Base-by-base conservation (phyloP, 345 rosid genomes). In the Erysimum cheiranthoides region DNA sequence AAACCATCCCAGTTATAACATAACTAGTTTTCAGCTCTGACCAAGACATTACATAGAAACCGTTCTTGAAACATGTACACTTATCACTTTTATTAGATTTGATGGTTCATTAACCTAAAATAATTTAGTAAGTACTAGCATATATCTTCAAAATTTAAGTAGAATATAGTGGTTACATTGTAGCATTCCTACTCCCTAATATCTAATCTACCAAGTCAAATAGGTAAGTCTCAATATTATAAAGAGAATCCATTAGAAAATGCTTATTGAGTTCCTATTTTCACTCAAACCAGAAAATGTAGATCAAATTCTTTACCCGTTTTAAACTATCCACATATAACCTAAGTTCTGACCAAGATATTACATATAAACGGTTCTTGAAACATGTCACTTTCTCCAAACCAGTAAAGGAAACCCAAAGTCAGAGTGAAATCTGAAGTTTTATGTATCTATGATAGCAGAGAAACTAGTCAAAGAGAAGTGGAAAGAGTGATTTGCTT, bases 141-240 rank as follows among this genome's bases (percentile, higher is more conserved):
- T n/a, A n/a, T n/a, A n/a, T 21, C 25, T 1, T 21, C 25, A 21
- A 21, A 21, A 1, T 21, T 21, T 21, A 21, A 21, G 25, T 21
- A 21, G 25, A 21, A 21, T 21, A 1, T 21, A 21, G 8, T 54
- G 42, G 42, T 58, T 35, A n/a, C 42, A 8, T 32, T 34, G 13
- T 43, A 27, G 21, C 13, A 30, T 64, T 45, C 1, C n/a, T n/a
- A n/a, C n/a, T 12, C 25, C 50, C 68, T 38, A 68, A 28, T 78
- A 10, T 64, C 9, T 47, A 31, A 10, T 51, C 31, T 51, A 51
- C 32, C n/a, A 25, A 16, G 30, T 59, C 30, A 35, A 21, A 38
- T 34, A 18, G 4, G 46, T 18, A 36, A 0, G 38, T 3, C 30
- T 21, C 25, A 21, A 21, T 21, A 21, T 21, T 21, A 21, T 0